These are phyloP conservation scores for Dactylellina parvicollis DNA, from an alignment of 2,329 filamentous ascomycete genomes.

Conservation along the genomic window DNA sequence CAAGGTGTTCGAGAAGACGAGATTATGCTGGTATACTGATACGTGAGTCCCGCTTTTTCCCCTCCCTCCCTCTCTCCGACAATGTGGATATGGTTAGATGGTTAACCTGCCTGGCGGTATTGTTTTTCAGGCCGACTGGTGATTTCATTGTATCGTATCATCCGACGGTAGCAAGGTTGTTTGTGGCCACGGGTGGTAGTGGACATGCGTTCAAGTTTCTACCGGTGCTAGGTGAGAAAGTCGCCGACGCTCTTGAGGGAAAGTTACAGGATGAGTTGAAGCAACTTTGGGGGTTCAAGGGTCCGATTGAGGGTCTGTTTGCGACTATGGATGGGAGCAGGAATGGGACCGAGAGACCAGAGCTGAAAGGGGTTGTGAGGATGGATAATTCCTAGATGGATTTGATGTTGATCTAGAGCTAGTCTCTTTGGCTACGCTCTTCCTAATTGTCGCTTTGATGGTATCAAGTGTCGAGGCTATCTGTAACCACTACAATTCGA, in stretches of 20 bases:
- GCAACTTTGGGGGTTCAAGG: constrained; percentile 71
- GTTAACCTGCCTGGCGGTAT: neutral
- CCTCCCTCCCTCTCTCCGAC: neutral
- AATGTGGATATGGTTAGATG: neutral
- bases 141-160: constrained; percentile 78
- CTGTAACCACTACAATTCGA: too few relatives aligned
- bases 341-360: constrained; percentile 60
- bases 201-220: constrained; percentile 77
- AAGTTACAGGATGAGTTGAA: constrained; percentile 65
- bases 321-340: constrained; percentile 62
- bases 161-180: constrained; percentile 69
- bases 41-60: constrained; percentile 62
- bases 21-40: constrained; percentile 81
- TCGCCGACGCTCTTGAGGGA: constrained; percentile 68
- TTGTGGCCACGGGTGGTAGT: constrained; percentile 72
- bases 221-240: constrained; percentile 72
- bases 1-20: constrained; percentile 70
- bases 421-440: too few relatives aligned
- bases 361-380: constrained; percentile 60
- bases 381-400: constrained; percentile 62
- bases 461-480: too few relatives aligned
- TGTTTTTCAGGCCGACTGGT: constrained; percentile 66
- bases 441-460: too few relatives aligned
- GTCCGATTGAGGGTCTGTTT: constrained; percentile 57
- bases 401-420: too few relatives aligned